Evolutionary conservation across 1,139 yeast genomes (phyloP).

Genomic region (Suhomyces kunorum): DNA sequence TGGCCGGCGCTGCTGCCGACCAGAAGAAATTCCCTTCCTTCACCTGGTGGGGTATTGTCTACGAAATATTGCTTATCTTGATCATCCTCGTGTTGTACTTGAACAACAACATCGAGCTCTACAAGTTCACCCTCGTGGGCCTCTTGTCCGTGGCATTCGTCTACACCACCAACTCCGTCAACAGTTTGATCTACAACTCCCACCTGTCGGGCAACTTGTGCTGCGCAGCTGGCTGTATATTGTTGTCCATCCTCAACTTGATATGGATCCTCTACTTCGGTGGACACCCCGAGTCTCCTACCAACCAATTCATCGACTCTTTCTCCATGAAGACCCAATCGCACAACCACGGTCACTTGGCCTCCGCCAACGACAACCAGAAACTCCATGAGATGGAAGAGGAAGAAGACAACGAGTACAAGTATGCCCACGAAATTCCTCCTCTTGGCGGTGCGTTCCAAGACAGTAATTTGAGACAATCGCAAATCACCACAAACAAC

Average conservation of each 20-base stretch:
- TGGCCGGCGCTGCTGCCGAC: slow-evolving; percentile 75
- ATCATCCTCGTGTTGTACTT: slow-evolving; percentile 62
- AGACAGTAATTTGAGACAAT: slow-evolving; percentile 39
- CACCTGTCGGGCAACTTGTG: slow-evolving; percentile 68
- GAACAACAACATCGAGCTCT: slow-evolving; percentile 68
- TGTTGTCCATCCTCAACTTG: slow-evolving; percentile 75
- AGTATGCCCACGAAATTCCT: slow-evolving; percentile 28
- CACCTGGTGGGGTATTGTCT: slow-evolving; percentile 98
- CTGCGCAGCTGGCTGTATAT: slow-evolving; percentile 89
- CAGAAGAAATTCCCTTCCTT: slow-evolving; percentile 66
- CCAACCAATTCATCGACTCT: slow-evolving; percentile 83
- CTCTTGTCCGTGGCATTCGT: slow-evolving; percentile 67
- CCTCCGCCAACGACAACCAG: slow-evolving; percentile 27
- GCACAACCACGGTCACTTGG: slow-evolving; percentile 34
- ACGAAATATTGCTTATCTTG: slow-evolving; percentile 62
- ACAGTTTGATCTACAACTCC: slow-evolving; percentile 69
- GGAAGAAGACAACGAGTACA: slow-evolving; percentile 32
- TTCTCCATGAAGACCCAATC: slow-evolving; percentile 44
- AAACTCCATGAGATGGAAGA: slow-evolving; percentile 31
- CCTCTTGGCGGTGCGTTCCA: slow-evolving; percentile 32
- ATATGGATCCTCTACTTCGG: slow-evolving; percentile 88
- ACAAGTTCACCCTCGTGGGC: slow-evolving; percentile 63
- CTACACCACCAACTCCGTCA: slow-evolving; percentile 81
- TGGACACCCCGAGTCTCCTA: slow-evolving; percentile 74
- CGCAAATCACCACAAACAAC: slow-evolving; percentile 35